Conservation (phyloP, 805 yeast genomes). For the Wickerhamiella cacticola region DNA sequence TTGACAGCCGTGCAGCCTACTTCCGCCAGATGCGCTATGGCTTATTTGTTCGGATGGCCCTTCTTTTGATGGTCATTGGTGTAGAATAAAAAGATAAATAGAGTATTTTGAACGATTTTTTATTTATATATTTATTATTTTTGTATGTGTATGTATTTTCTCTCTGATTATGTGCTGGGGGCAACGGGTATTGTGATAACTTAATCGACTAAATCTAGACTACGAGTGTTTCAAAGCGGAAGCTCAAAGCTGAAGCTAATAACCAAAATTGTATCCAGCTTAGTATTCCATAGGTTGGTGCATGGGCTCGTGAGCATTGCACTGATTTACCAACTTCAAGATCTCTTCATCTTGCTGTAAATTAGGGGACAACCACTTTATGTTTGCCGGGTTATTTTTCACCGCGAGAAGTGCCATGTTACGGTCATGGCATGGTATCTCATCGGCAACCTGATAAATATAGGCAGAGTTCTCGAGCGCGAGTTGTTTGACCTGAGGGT, state of each 20-base stretch:
- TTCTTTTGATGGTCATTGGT: slow-evolving; percentile 95
- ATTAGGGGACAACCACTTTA: neutral
- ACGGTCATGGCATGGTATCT: neutral
- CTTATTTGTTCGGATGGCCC: slow-evolving; percentile 95
- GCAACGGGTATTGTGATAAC: no score
- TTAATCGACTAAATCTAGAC: no score
- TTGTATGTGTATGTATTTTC: slow-evolving; percentile 9
- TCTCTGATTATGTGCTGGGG: neutral
- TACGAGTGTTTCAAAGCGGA: no score
- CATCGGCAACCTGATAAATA: neutral
- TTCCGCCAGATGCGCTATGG: slow-evolving; percentile 99
- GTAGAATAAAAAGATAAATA: slow-evolving; percentile 47
- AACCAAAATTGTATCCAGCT: no score
- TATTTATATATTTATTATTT: slow-evolving; percentile 12
- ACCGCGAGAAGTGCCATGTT: neutral
- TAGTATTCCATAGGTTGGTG: no score
- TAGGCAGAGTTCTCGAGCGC: neutral
- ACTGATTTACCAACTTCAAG: neutral
- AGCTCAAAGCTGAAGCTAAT: no score
- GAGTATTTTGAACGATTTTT: slow-evolving; percentile 13
- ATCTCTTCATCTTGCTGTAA: neutral
- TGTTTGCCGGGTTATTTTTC: neutral
- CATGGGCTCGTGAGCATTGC: neutral
- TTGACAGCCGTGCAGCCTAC: slow-evolving; percentile 98
- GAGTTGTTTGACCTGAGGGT: neutral